Percentiles rank a stretch among this genome's conserved stretches.
Conservation (phyloP, 805 yeast genomes). For the Kodamaea hsintzibuensis region DNA sequence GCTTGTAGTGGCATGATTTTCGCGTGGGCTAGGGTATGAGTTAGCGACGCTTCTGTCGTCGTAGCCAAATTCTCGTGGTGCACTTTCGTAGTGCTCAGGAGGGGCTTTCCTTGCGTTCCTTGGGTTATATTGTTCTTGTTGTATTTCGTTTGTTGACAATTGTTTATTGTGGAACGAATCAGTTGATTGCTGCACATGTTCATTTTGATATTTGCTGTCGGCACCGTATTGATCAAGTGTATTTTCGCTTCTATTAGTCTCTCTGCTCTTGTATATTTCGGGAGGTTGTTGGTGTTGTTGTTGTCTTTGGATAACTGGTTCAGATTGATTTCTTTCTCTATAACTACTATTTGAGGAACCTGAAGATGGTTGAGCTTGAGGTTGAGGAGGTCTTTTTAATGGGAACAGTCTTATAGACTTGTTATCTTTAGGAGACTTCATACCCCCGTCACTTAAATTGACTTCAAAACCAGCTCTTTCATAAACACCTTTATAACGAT, state of each 20-base stretch:
- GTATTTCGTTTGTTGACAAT: not conserved
- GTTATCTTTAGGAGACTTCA: conserved; percentile 9
- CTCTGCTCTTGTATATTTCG: no score
- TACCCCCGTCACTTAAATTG: conserved; percentile 6
- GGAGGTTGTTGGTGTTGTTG: not conserved
- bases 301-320: not conserved
- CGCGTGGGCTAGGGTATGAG: not conserved
- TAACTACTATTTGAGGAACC: not conserved
- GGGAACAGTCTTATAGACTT: conserved; percentile 11
- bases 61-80: not conserved
- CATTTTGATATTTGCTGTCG: not conserved
- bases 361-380: not conserved
- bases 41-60: not conserved
- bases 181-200: not conserved
- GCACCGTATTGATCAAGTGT: no score
- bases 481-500: conserved; percentile 65
- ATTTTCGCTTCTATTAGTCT: no score
- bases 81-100: not conserved
- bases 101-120: not conserved
- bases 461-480: conserved; percentile 82
- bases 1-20: not conserved
- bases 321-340: not conserved
- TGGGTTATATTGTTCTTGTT: not conserved
- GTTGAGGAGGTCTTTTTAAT: not conserved
- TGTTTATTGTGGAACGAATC: no score